Percentiles rank a stretch among this genome's conserved stretches.
phyloP scores from a whole-genome alignment of 495 filamentous ascomycete species.

The Daldinia caldariorum region DNA sequence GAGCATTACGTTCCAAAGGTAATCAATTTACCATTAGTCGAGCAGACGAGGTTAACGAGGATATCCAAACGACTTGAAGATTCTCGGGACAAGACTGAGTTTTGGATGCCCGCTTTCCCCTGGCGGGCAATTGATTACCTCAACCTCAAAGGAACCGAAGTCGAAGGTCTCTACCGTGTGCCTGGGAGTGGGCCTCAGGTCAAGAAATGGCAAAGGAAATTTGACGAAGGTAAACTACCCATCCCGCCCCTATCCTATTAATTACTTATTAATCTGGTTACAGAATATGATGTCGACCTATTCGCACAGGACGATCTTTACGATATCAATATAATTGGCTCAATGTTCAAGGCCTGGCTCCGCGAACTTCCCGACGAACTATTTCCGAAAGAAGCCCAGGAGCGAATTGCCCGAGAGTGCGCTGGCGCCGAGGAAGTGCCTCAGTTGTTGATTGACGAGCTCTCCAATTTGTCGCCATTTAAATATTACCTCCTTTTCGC shows the following conservation, averaged over 20 bases:
- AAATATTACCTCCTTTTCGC: conserved; percentile 97
- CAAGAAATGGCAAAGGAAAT: conserved; percentile 86
- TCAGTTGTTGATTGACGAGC: conserved; percentile 83
- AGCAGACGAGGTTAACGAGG: conserved; percentile 85
- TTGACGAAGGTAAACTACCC: conserved; percentile 72
- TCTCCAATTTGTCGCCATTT: conserved; percentile 88
- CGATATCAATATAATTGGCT: conserved; percentile 92
- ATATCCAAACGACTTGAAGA: conserved; percentile 86
- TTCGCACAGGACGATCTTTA: conserved; percentile 85
- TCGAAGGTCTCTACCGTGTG: conserved; percentile 88
- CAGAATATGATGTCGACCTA: conserved; percentile 84
- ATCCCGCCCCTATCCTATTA: neutral
- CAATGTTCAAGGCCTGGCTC: conserved; percentile 92
- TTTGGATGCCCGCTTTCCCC: conserved; percentile 94
- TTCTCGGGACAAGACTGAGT: conserved; percentile 91
- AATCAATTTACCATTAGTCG: conserved; percentile 80
- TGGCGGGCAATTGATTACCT: conserved; percentile 94
- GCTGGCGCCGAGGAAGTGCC: conserved; percentile 79
- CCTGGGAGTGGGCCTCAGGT: conserved; percentile 85
- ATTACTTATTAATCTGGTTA: conserved; percentile 44
- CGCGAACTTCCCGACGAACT: conserved; percentile 93
- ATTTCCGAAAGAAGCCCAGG: conserved; percentile 81
- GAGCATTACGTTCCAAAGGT: conserved; percentile 79
- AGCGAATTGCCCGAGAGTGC: conserved; percentile 76
- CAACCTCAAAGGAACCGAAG: conserved; percentile 88